These are phyloP conservation scores for Vaccinium macrocarpon DNA, from an alignment of 148 eudicot genomes.

Conservation along the genomic window DNA sequence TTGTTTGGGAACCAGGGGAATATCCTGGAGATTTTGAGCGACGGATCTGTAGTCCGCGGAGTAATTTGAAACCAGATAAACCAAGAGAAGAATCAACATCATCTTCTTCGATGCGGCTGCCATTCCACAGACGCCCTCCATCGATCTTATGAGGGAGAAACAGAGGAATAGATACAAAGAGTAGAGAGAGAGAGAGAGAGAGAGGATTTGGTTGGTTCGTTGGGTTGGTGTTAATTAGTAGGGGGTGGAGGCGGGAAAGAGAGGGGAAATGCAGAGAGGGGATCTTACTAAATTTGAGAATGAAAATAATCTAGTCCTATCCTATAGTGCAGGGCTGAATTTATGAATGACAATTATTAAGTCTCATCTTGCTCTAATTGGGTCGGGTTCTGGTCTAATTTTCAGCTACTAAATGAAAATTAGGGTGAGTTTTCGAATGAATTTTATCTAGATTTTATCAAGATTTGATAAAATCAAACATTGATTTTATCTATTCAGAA, in stretches of 20 bases:
- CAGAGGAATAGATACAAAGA: not conserved
- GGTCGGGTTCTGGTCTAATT: too few relatives aligned
- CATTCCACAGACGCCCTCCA: not conserved
- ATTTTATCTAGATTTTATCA: too few relatives aligned
- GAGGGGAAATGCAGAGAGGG: not conserved
- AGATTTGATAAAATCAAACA: too few relatives aligned
- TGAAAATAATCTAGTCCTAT: too few relatives aligned
- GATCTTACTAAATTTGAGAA: too few relatives aligned
- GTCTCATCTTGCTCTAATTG: too few relatives aligned
- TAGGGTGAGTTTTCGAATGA: too few relatives aligned
- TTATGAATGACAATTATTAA: too few relatives aligned
- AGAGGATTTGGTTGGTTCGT: not conserved
- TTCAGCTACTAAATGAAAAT: too few relatives aligned
- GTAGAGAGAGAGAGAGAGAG: not conserved
- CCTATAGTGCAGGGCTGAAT: too few relatives aligned
- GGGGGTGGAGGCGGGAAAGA: not conserved
- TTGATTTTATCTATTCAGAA: too few relatives aligned
- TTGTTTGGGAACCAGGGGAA: slow-evolving; percentile 25
- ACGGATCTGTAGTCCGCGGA: slow-evolving; percentile 19
- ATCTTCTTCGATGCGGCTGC: not conserved
- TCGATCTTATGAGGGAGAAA: not conserved
- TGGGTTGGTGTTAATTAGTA: not conserved
- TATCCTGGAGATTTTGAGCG: slow-evolving; percentile 34
- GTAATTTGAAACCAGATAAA: slow-evolving; percentile 13
- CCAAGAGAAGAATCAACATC: not conserved